These are phyloP conservation scores for Epichloe festucae DNA, from an alignment of 2,329 filamentous ascomycete genomes.

Conservation along the genomic window DNA sequence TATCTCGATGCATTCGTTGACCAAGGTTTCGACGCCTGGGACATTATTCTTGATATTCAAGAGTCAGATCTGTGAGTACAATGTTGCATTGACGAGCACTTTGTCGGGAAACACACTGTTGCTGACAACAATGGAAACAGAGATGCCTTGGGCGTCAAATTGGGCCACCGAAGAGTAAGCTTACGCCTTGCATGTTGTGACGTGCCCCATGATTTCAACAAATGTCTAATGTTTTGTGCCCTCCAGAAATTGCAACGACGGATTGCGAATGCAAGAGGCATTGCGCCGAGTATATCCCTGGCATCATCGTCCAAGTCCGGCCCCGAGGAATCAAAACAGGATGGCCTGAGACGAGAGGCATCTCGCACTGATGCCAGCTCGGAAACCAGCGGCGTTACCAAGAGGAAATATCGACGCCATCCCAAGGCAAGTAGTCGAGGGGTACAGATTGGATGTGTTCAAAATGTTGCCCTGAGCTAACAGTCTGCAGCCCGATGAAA, in stretches of 20 bases:
- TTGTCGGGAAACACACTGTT: not conserved
- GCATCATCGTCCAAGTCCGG: slow-evolving; percentile 34
- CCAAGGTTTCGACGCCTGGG: slow-evolving; percentile 78
- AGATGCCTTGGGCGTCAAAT: slow-evolving; percentile 62
- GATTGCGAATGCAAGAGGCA: slow-evolving; percentile 60
- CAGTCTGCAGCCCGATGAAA: slow-evolving; percentile 50
- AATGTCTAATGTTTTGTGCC: slow-evolving; percentile 3
- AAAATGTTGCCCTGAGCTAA: not conserved
- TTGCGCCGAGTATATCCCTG: slow-evolving; percentile 41
- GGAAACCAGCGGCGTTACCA: slow-evolving; percentile 33
- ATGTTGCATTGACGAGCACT: too few species aligned
- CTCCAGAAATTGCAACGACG: slow-evolving; percentile 72
- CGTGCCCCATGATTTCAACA: slow-evolving; percentile 4
- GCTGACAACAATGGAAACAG: slow-evolving; percentile 27
- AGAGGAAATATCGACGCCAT: slow-evolving; percentile 66
- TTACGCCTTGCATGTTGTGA: slow-evolving; percentile 5
- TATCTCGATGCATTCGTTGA: slow-evolving; percentile 61
- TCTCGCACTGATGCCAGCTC: slow-evolving; percentile 33
- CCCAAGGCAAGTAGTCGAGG: slow-evolving; percentile 45
- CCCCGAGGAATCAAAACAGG: slow-evolving; percentile 41
- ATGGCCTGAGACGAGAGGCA: slow-evolving; percentile 37
- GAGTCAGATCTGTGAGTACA: slow-evolving; percentile 63
- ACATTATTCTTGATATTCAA: slow-evolving; percentile 70
- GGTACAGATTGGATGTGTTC: not conserved
- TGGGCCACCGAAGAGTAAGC: slow-evolving; percentile 66